Conservation (phyloP, 1,139 yeast genomes). For the Arxiozyma bovina region DNA sequence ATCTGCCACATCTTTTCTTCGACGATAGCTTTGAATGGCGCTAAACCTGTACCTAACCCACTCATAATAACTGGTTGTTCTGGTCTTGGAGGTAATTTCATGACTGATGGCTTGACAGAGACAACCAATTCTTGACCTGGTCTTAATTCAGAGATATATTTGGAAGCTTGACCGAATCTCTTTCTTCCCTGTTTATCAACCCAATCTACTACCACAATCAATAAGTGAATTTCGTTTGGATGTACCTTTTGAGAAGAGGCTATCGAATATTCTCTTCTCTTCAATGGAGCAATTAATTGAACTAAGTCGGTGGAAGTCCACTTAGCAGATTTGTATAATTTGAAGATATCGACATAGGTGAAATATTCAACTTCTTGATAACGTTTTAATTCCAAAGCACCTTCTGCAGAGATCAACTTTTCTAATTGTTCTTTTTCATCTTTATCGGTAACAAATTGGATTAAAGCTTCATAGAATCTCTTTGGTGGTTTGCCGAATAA, state of each 20-base stretch:
- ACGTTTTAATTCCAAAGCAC: slow-evolving; percentile 77
- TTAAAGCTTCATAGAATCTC: slow-evolving; percentile 79
- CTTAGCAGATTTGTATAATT: slow-evolving; percentile 72
- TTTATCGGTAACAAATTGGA: slow-evolving; percentile 63
- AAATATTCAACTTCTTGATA: slow-evolving; percentile 79
- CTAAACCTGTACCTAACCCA: slow-evolving; percentile 96
- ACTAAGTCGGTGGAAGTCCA: slow-evolving; percentile 70
- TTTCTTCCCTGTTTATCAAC: slow-evolving; percentile 75
- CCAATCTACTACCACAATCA: slow-evolving; percentile 97
- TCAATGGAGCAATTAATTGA: slow-evolving; percentile 70
- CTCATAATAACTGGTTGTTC: slow-evolving; percentile 92
- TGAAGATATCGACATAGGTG: slow-evolving; percentile 74
- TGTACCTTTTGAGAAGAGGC: slow-evolving; percentile 93
- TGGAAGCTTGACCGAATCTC: slow-evolving; percentile 92
- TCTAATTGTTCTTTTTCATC: slow-evolving; percentile 55
- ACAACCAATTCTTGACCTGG: slow-evolving; percentile 87
- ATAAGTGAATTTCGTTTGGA: slow-evolving; percentile 81
- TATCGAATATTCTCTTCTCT: slow-evolving; percentile 97
- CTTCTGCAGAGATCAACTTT: slow-evolving; percentile 63
- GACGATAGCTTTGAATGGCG: slow-evolving; percentile 95
- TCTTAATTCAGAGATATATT: slow-evolving; percentile 67
- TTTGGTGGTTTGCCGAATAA: slow-evolving; percentile 93
- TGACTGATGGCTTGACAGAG: slow-evolving; percentile 91
- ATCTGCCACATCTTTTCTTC: slow-evolving; percentile 95
- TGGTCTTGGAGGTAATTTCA: slow-evolving; percentile 86